Evolutionary conservation across 75 land plant genomes (phyloP).

Genomic region (Gnetum montanum): DNA sequence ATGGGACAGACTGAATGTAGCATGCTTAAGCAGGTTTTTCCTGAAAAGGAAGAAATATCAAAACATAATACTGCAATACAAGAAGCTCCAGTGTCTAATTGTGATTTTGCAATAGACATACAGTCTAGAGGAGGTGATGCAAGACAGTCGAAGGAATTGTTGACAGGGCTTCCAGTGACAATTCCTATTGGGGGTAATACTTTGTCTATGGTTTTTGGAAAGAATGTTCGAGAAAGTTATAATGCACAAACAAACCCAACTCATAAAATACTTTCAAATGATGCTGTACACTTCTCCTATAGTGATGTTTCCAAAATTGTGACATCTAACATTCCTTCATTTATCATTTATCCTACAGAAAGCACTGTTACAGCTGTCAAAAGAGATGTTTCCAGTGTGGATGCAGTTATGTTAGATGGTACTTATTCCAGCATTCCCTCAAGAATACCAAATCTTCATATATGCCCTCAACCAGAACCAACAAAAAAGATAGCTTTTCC

Average conservation of each 20-base stretch:
- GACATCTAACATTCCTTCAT: neutral
- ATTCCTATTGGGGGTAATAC: too few relatives aligned
- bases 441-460: neutral
- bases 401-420: slow-evolving; percentile 2
- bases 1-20: neutral
- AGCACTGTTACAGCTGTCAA: slow-evolving; percentile 11
- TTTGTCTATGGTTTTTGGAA: neutral
- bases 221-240: neutral
- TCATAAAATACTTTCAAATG: slow-evolving; percentile 1
- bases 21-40: neutral
- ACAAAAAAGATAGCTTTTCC: slow-evolving; percentile 28
- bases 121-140: too few relatives aligned
- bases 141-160: too few relatives aligned
- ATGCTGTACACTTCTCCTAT: neutral
- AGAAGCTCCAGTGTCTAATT: slow-evolving; percentile 6
- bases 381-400: neutral
- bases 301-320: neutral
- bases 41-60: neutral
- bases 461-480: neutral
- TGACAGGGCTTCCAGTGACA: too few relatives aligned
- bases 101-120: slow-evolving; percentile 7
- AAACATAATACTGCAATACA: neutral
- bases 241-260: slow-evolving; percentile 1
- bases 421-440: neutral
- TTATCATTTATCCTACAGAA: slow-evolving; percentile 3